phyloP scores from a whole-genome alignment of 2,329 filamentous ascomycete genomes.

The Saccharata proteae region DNA sequence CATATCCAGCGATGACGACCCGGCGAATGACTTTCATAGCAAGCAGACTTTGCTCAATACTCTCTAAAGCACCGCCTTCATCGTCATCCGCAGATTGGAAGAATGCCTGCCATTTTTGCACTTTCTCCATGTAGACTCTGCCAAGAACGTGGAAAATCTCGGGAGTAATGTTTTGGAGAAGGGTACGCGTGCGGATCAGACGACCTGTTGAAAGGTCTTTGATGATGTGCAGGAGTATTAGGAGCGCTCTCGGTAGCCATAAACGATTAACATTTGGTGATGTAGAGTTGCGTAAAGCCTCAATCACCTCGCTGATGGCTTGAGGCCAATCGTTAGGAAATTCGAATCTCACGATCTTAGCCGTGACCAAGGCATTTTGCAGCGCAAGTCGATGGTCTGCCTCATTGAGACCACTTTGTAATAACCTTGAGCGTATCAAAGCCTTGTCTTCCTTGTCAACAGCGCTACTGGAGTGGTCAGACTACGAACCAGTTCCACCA shows the following conservation, averaged over 20 bases:
- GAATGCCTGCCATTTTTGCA: constrained; percentile 54
- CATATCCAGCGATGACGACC: constrained; percentile 69
- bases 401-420: constrained; percentile 68
- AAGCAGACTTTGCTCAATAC: constrained; percentile 65
- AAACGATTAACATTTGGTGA: constrained; percentile 45
- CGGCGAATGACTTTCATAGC: constrained; percentile 71
- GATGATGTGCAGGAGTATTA: constrained; percentile 71
- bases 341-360: constrained; percentile 81
- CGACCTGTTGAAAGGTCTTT: constrained; percentile 82
- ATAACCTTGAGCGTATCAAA: constrained; percentile 59
- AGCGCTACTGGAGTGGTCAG: no score
- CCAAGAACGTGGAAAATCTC: constrained; percentile 73
- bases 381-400: constrained; percentile 62
- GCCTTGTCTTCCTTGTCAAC: constrained; percentile 60
- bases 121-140: constrained; percentile 65
- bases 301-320: constrained; percentile 28
- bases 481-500: constrained; percentile 23
- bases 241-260: constrained; percentile 59
- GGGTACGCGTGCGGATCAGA: constrained; percentile 60
- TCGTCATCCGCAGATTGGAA: constrained; percentile 47
- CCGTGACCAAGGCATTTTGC: constrained; percentile 77
- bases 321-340: constrained; percentile 71
- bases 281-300: constrained; percentile 47
- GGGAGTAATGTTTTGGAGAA: constrained; percentile 65
- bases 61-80: constrained; percentile 46